Conservation (phyloP, 192 early-diverging fungal genomes). For the Podila horticola region DNA sequence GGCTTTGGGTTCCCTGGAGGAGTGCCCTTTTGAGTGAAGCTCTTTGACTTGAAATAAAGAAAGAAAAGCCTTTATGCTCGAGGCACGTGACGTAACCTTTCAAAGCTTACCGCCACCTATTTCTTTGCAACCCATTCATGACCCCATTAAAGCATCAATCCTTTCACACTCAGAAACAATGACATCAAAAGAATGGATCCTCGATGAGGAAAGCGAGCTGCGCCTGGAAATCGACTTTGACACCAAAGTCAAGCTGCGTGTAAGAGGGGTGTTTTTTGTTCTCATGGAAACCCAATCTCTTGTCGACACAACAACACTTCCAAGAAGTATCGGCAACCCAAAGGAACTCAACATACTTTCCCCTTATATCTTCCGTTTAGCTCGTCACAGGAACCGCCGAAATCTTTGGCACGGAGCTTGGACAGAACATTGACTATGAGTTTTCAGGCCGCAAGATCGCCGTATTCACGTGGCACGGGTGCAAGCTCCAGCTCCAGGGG, state of each 20-base stretch:
- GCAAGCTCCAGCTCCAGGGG: conserved; percentile 70
- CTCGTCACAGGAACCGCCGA: conserved; percentile 85
- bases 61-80: no score
- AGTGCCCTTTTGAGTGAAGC: background rate
- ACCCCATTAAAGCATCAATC: background rate
- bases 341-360: background rate
- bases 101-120: no score
- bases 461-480: conserved; percentile 94
- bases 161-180: background rate
- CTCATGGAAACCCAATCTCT: background rate
- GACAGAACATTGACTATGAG: conserved; percentile 78
- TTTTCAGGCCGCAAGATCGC: conserved; percentile 89
- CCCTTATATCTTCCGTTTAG: conserved; percentile 30
- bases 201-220: conserved; percentile 87
- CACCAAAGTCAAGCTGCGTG: conserved; percentile 74
- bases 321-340: background rate
- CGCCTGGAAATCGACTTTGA: conserved; percentile 91
- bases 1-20: conserved; percentile 19
- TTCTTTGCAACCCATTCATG: background rate
- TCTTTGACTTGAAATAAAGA: no score
- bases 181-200: conserved; percentile 64
- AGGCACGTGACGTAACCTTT: no score
- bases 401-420: conserved; percentile 95
- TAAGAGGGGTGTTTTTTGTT: conserved; percentile 27
- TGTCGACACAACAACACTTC: background rate